phyloP scores from a whole-genome alignment of 2,329 filamentous ascomycete genomes.

The Colletotrichum australisinense region DNA sequence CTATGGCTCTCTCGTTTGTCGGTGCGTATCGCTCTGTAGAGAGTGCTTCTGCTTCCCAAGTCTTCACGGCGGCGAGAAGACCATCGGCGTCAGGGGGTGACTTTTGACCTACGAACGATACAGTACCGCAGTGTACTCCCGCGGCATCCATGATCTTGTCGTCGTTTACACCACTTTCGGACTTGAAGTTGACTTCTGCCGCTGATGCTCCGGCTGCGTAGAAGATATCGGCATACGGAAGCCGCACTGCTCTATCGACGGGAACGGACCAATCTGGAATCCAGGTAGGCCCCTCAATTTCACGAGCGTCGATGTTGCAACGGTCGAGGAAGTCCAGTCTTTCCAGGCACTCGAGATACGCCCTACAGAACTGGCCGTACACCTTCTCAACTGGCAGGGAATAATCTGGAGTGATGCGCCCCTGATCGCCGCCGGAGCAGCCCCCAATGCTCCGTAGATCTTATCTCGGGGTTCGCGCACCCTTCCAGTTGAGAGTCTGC shows the following conservation, averaged over 20 bases:
- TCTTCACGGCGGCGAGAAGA: background rate
- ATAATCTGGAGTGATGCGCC: background rate
- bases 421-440: background rate
- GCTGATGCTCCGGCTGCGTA: background rate
- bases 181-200: background rate
- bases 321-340: background rate
- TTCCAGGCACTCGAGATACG: background rate
- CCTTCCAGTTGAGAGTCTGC: constrained; percentile 1
- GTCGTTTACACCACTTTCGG: background rate
- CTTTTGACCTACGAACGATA: background rate
- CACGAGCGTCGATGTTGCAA: background rate
- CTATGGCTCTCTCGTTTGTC: background rate
- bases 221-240: background rate
- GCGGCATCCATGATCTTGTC: background rate
- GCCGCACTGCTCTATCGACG: background rate
- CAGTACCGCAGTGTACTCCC: background rate
- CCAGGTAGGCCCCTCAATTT: background rate
- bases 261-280: constrained; percentile 4
- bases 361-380: background rate
- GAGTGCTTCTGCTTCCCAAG: background rate
- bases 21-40: background rate
- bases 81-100: background rate
- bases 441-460: background rate
- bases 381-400: background rate
- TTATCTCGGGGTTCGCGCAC: background rate